Conservation (phyloP, 805 yeast genomes). For the Wickerhamiella australiensis region DNA sequence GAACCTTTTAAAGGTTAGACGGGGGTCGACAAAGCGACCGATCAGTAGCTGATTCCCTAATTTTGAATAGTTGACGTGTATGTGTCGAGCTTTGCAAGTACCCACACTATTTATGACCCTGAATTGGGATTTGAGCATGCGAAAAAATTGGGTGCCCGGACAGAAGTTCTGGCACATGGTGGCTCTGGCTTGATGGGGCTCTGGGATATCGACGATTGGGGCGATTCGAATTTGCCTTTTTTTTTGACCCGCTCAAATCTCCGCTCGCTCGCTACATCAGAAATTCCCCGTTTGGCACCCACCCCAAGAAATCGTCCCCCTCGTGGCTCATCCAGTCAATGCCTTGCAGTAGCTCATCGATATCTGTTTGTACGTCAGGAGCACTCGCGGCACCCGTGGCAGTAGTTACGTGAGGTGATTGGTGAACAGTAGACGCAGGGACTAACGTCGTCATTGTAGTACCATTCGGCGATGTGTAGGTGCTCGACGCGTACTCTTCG, state of each 20-base stretch:
- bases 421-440: constrained; percentile 40
- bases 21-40: background rate
- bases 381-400: background rate
- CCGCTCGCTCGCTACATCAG: too few species aligned
- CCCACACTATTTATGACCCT: too few species aligned
- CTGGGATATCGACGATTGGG: too few species aligned
- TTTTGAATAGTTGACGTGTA: too few species aligned
- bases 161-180: too few species aligned
- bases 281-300: constrained; percentile 40
- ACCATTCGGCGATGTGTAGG: constrained; percentile 83
- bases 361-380: constrained; percentile 8
- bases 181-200: too few species aligned
- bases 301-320: constrained; percentile 79
- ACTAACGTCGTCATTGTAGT: constrained; percentile 81
- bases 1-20: background rate
- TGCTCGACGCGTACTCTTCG: constrained; percentile 75
- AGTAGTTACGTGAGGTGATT: background rate
- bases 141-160: too few species aligned
- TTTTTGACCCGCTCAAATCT: too few species aligned
- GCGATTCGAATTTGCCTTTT: too few species aligned
- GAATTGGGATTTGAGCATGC: too few species aligned
- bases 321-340: constrained; percentile 77
- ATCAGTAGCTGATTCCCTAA: too few species aligned
- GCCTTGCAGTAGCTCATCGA: constrained; percentile 40
- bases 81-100: too few species aligned